Conservation (phyloP, 2,329 filamentous ascomycete species). For the Penicillium palitans region DNA sequence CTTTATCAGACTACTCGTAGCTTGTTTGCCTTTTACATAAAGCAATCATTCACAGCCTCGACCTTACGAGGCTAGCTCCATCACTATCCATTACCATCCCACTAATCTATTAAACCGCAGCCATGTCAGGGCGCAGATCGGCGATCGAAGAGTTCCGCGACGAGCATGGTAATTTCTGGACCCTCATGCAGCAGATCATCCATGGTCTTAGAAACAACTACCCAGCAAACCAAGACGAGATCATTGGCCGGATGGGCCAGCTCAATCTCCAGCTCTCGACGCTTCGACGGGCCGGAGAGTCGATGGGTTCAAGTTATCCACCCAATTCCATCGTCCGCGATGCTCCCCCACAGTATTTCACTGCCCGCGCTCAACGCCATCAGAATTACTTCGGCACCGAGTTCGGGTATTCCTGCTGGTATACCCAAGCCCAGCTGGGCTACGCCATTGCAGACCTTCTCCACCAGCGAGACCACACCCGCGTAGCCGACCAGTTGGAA, state of each 20-base stretch:
- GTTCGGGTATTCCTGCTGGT: slow-evolving; percentile 7
- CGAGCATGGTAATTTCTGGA: not conserved
- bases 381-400: slow-evolving; percentile 3
- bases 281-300: not conserved
- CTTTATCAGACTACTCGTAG: not conserved
- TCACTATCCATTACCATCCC: not conserved
- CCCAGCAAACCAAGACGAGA: not conserved
- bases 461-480: not conserved
- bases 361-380: not conserved
- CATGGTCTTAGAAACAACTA: not conserved
- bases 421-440: not conserved
- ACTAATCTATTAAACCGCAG: not conserved
- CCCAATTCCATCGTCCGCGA: not conserved
- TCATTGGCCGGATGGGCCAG: not conserved
- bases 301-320: not conserved
- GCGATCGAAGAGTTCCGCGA: not conserved
- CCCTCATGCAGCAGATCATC: not conserved
- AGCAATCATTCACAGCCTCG: not conserved
- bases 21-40: not conserved
- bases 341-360: not conserved
- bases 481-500: not conserved
- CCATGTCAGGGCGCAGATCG: not conserved
- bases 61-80: not conserved
- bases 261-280: not conserved
- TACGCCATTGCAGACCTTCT: not conserved